These are phyloP conservation scores for Xylaria sp. DNA, from an alignment of 2,329 filamentous ascomycete genomes.

Conservation along the genomic window DNA sequence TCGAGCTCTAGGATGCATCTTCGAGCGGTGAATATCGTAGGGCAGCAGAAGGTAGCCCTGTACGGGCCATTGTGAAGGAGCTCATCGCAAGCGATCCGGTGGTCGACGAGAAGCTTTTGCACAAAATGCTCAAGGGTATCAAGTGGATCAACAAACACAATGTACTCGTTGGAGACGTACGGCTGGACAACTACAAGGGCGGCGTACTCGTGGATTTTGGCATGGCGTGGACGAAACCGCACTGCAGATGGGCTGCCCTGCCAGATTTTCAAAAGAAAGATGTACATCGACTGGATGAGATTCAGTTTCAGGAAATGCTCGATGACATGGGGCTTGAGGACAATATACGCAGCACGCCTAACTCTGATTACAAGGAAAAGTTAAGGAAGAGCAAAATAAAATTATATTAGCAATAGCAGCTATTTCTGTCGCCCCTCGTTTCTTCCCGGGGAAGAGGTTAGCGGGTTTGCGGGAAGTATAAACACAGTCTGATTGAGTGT, in stretches of 20 bases:
- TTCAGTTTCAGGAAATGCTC: constrained; percentile 1
- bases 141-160: background rate
- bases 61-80: background rate
- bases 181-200: background rate
- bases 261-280: background rate
- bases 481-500: background rate
- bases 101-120: background rate
- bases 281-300: background rate
- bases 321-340: background rate
- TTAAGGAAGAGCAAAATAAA: too few relatives aligned
- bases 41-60: constrained; percentile 9
- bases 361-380: too few relatives aligned
- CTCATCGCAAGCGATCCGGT: background rate
- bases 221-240: background rate
- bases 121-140: constrained; percentile 2
- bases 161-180: background rate
- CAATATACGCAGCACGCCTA: too few relatives aligned
- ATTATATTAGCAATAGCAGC: too few relatives aligned
- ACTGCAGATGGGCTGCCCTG: background rate
- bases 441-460: background rate
- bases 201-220: constrained; percentile 5
- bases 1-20: background rate
- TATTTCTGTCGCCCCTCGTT: too few relatives aligned
- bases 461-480: background rate
- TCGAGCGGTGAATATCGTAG: background rate